phyloP scores from a whole-genome alignment of 371 early-diverging fungal species.

The Massospora cicadina region DNA sequence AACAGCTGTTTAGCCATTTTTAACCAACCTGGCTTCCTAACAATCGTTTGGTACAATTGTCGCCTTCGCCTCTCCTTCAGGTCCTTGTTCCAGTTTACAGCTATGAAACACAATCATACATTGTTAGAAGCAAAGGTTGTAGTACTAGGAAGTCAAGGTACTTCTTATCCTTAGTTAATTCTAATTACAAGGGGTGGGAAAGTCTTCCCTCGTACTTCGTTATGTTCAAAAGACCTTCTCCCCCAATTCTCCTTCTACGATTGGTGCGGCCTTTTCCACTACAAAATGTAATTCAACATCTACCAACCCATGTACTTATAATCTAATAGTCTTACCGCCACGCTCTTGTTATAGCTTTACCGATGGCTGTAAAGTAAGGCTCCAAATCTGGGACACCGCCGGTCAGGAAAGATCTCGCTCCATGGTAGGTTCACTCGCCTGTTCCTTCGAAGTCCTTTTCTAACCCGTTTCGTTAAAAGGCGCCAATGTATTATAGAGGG shows the following conservation, averaged over 20 bases:
- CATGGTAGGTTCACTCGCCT: conserved; percentile 17
- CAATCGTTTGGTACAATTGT: background rate
- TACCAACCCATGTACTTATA: background rate
- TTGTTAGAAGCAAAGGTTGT: conserved; percentile 59
- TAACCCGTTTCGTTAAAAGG: conserved; percentile 14
- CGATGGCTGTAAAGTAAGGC: conserved; percentile 41
- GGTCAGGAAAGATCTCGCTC: conserved; percentile 49
- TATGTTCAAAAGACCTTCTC: conserved; percentile 60
- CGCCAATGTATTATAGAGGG: conserved; percentile 66
- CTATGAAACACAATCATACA: conserved; percentile 21
- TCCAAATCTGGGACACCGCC: conserved; percentile 55
- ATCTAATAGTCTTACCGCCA: conserved; percentile 3
- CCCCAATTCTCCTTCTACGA: conserved; percentile 58
- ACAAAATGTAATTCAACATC: conserved; percentile 34
- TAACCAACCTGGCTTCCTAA: background rate
- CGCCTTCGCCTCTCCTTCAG: background rate
- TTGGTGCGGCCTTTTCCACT: conserved; percentile 66
- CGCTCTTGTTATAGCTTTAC: conserved; percentile 26
- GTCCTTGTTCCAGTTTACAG: background rate
- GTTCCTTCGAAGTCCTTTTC: background rate
- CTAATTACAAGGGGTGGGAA: conserved; percentile 43
- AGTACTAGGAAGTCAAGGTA: conserved; percentile 52
- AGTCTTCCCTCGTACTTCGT: conserved; percentile 64
- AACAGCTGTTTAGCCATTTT: background rate
- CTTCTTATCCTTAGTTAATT: background rate